Base-by-base conservation (phyloP, 768 basidiomycete genomes). In the Termitomyces sp. region DNA sequence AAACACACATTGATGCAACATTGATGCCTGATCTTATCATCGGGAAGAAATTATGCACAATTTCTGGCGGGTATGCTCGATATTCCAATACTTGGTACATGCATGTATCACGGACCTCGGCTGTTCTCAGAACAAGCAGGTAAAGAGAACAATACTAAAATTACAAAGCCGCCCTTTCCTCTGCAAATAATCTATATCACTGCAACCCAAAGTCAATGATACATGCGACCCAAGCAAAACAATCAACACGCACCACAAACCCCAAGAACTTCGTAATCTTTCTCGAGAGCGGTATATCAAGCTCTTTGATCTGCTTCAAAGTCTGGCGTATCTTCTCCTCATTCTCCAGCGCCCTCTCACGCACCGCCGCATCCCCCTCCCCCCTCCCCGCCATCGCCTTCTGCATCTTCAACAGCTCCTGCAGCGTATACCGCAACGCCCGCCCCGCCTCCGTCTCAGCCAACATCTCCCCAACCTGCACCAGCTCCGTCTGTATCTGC, bases 381-480 rank as follows among this genome's bases (percentile, higher is more conserved):
- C 20, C 26, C 15, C 44, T 37, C 13, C 42, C 16, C 1, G 53
- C 39, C 49, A 56, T 55, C 34, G 13, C 41, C n/a, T 60, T 63
- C 53, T 63, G 62, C 36, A 54, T 55, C 13, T 57, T 45, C 34
- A 63, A 33, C 8, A 63, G 46, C 45, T 63, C 62, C n/a, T 60
- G 59, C 13, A 60, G 59, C 3, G 62, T 60, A 18, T 51, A 58
- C 7, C 62, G 62, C 29, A 63, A 24, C 5, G 56, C 58, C 31
- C 59, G 59, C 7, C 62, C 59, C 6, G 62, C 62, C n/a, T 60
- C 59, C 8, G 62, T 63, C 24, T 63, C 59, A 2, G 62, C 62
- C 8, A 63, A 59, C 4, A 63, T 46, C 3, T 60, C 54, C 26
- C 56, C 61, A 4, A 62, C 55, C 15, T 62, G 51, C 20, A 59